These are phyloP conservation scores for Penicillium roqueforti DNA, from an alignment of 495 filamentous ascomycete species.

Conservation along the genomic window DNA sequence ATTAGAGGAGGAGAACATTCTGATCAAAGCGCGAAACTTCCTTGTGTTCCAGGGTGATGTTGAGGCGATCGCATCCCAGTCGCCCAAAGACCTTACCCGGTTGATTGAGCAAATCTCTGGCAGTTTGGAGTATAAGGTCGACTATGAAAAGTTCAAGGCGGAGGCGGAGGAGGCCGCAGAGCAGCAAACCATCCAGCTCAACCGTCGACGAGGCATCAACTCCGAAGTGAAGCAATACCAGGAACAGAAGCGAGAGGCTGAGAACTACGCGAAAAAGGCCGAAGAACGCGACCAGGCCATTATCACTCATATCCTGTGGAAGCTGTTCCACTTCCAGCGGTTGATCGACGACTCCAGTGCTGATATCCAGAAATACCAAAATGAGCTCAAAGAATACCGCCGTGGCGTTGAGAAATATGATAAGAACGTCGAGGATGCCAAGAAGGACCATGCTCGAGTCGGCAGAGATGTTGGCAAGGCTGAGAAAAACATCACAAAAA, in stretches of 20 bases:
- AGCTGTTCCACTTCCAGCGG: conserved; percentile 91
- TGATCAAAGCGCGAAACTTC: conserved; percentile 97
- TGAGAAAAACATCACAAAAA: conserved; percentile 75
- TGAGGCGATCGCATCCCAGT: conserved; percentile 94
- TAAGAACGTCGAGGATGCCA: conserved; percentile 76
- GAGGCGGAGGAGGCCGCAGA: conserved; percentile 84
- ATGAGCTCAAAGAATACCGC: conserved; percentile 90
- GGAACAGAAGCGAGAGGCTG: conserved; percentile 94
- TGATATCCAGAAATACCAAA: conserved; percentile 90
- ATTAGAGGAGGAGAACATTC: conserved; percentile 88
- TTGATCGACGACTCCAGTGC: conserved; percentile 87
- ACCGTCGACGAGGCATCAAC: conserved; percentile 88
- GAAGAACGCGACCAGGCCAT: conserved; percentile 89
- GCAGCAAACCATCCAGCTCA: conserved; percentile 79
- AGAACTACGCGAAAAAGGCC: conserved; percentile 81
- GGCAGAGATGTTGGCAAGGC: conserved; percentile 74
- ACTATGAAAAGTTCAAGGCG: conserved; percentile 84
- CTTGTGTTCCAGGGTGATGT: conserved; percentile 98
- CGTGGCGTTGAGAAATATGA: conserved; percentile 85
- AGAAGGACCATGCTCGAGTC: conserved; percentile 74
- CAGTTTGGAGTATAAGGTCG: conserved; percentile 89
- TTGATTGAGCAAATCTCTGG: conserved; percentile 97
- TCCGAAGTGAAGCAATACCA: conserved; percentile 97
- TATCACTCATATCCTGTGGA: conserved; percentile 94
- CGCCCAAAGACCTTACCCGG: conserved; percentile 87